Percentiles rank a stretch among this genome's conserved stretches.
phyloP scores from a whole-genome alignment of 2,329 filamentous ascomycete genomes.

The Huntiella savannae region DNA sequence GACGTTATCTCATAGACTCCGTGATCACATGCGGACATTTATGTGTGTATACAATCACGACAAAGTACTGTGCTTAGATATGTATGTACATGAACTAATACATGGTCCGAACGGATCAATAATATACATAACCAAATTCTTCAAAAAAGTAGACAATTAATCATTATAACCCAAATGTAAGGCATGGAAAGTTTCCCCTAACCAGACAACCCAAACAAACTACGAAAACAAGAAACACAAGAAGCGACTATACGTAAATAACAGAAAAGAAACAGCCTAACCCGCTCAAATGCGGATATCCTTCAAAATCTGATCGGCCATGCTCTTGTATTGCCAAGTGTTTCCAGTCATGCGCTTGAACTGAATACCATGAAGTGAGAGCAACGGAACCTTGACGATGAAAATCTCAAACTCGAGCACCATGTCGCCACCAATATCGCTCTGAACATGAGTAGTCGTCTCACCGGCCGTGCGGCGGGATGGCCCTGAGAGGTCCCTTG shows the following conservation, averaged over 20 bases:
- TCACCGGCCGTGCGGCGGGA: constrained; percentile 40
- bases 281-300: constrained; percentile 45
- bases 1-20: too few relatives aligned
- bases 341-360: constrained; percentile 94
- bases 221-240: background rate
- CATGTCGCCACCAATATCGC: constrained; percentile 69
- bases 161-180: too few relatives aligned
- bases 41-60: too few relatives aligned
- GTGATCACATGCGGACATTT: too few relatives aligned
- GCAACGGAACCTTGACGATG: constrained; percentile 88
- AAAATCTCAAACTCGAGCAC: constrained; percentile 84
- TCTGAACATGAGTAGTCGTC: constrained; percentile 82
- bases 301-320: constrained; percentile 87
- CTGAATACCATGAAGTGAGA: constrained; percentile 86
- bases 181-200: too few relatives aligned
- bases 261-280: background rate
- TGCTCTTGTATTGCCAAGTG: constrained; percentile 97
- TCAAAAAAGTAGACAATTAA: too few relatives aligned
- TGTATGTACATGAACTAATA: too few relatives aligned
- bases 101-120: too few relatives aligned
- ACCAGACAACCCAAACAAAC: too few relatives aligned
- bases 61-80: too few relatives aligned
- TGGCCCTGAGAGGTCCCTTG: constrained; percentile 30
- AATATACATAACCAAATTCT: too few relatives aligned
- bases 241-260: background rate